Percentiles rank a stretch among this genome's conserved stretches.
phyloP scores from a whole-genome alignment of 306 rosid genomes.

The Dryas alaskensis region DNA sequence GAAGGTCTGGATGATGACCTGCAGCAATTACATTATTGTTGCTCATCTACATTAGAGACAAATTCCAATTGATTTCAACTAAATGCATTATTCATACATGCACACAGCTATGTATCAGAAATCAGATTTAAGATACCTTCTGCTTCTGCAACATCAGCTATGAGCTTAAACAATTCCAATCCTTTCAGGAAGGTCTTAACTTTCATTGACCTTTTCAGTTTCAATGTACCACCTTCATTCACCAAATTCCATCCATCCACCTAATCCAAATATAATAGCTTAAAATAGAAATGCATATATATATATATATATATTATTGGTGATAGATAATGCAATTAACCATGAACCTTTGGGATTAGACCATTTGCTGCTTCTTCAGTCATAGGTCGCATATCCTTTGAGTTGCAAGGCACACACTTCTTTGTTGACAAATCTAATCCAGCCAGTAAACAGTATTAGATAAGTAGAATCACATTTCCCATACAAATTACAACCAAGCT shows the following conservation, averaged over 20 bases:
- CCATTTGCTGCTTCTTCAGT: constrained; percentile 52
- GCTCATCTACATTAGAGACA: neutral
- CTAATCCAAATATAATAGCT: constrained; percentile 35
- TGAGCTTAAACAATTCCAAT: constrained; percentile 59
- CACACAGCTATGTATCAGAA: constrained; percentile 4
- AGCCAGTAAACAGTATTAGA: neutral
- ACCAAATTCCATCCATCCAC: constrained; percentile 66
- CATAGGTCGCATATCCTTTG: constrained; percentile 75
- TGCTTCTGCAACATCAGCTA: constrained; percentile 82
- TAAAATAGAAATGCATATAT: neutral
- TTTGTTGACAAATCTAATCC: constrained; percentile 53
- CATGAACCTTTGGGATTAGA: constrained; percentile 56
- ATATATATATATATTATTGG: neutral
- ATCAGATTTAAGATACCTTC: constrained; percentile 44
- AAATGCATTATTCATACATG: neutral
- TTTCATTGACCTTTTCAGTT: constrained; percentile 63
- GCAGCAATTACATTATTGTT: constrained; percentile 13
- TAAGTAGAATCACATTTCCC: neutral
- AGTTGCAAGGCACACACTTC: constrained; percentile 70
- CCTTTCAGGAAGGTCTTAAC: constrained; percentile 83
- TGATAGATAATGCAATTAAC: constrained; percentile 1
- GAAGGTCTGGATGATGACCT: constrained; percentile 98
- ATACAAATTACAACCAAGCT: neutral
- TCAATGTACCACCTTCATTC: constrained; percentile 54
- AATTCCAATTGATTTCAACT: neutral